phyloP scores from a whole-genome alignment of 169 alveolate genomes.

The Plasmodium vivax region DNA sequence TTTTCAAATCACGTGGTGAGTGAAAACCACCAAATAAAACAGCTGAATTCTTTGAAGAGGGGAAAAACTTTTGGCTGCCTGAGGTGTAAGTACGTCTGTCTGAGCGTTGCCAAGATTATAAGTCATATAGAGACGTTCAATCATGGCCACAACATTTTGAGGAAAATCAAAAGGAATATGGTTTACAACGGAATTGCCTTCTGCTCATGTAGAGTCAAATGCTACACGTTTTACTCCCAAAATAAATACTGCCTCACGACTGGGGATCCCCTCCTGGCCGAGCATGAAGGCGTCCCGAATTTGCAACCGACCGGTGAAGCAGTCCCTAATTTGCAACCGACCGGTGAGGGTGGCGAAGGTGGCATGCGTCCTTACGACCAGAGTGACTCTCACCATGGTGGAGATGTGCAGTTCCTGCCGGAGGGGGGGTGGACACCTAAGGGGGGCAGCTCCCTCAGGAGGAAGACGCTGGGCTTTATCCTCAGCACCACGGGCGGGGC shows the following conservation, averaged over 20 bases:
- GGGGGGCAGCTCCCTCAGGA: not conserved
- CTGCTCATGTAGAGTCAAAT: slow-evolving; percentile 43
- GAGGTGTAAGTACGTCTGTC: slow-evolving; percentile 66
- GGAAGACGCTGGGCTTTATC: not conserved
- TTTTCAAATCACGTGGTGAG: slow-evolving; percentile 33
- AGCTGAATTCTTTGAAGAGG: slow-evolving; percentile 41
- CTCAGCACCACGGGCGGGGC: not conserved
- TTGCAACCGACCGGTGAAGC: not conserved
- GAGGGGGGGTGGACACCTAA: not conserved
- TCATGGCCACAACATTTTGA: slow-evolving; percentile 64
- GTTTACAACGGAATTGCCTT: slow-evolving; percentile 26
- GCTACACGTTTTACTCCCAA: slow-evolving; percentile 49
- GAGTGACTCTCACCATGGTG: not conserved
- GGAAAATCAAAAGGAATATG: slow-evolving; percentile 58
- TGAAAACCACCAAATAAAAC: slow-evolving; percentile 66
- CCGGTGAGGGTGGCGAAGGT: not conserved
- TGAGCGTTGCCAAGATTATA: slow-evolving; percentile 60
- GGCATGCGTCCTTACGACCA: not conserved
- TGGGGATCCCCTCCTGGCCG: not conserved
- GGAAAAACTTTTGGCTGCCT: slow-evolving; percentile 51
- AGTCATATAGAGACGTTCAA: slow-evolving; percentile 63
- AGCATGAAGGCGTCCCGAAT: not conserved
- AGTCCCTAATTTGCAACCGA: not conserved
- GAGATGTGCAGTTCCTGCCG: not conserved
- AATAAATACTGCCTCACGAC: slow-evolving; percentile 1